These are phyloP conservation scores for Mucor plumbeus DNA, from an alignment of 371 early-diverging fungal genomes.

Conservation along the genomic window DNA sequence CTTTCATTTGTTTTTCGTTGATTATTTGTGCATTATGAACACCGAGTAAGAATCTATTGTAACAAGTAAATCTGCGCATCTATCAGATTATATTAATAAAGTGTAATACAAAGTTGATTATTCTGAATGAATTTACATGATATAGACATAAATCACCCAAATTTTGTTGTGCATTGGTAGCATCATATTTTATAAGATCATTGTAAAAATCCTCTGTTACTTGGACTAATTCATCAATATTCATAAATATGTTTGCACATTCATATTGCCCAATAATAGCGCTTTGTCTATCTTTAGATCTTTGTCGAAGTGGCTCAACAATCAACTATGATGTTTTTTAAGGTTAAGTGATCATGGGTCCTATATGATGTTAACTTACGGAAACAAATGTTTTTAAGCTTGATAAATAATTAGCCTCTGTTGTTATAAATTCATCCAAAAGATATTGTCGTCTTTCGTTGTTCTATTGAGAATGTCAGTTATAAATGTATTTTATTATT, in stretches of 20 bases:
- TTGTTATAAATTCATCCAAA: conserved; percentile 27
- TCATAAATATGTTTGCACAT: conserved; percentile 33
- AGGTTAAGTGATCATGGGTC: neutral
- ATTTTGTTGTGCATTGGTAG: neutral
- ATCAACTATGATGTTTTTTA: conserved; percentile 12
- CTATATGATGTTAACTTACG: conserved; percentile 9
- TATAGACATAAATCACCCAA: conserved; percentile 28
- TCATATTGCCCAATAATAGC: conserved; percentile 31
- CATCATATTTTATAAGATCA: conserved; percentile 12
- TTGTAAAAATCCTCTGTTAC: conserved; percentile 26
- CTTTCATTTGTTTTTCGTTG: conserved; percentile 30
- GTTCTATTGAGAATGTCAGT: conserved; percentile 8
- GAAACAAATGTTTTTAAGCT: conserved; percentile 24
- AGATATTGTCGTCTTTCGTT: conserved; percentile 23
- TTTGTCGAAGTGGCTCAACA: conserved; percentile 27
- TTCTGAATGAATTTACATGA: conserved; percentile 18
- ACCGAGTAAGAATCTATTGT: conserved; percentile 30
- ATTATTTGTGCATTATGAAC: conserved; percentile 25
- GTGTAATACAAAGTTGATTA: neutral
- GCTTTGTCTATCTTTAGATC: conserved; percentile 24
- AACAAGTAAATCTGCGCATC: conserved; percentile 26
- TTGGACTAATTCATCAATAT: conserved; percentile 30
- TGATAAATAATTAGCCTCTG: conserved; percentile 28
- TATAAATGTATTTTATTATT: neutral
- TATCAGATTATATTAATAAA: neutral